phyloP scores from a whole-genome alignment of 2,329 filamentous ascomycete genomes.

The Venturia carpophila region DNA sequence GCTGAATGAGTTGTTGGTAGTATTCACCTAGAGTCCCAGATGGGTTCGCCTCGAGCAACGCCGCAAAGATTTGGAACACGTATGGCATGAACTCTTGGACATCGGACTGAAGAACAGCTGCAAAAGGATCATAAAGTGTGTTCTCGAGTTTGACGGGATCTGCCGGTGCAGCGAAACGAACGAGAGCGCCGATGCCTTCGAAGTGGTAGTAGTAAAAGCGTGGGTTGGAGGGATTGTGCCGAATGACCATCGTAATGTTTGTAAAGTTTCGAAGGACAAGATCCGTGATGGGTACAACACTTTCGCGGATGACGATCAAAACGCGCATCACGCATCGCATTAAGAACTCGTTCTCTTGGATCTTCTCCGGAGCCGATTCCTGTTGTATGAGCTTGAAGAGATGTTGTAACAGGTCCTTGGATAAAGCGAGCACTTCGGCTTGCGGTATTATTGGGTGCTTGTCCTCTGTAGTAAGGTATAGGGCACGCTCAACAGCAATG shows the following conservation, averaged over 20 bases:
- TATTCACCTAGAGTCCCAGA: conserved; percentile 68
- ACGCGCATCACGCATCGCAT: conserved; percentile 99
- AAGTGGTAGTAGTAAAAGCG: conserved; percentile 99
- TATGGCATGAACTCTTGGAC: conserved; percentile 94
- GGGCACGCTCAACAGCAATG: conserved; percentile 87
- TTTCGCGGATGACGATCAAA: conserved; percentile 85
- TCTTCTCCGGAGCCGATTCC: conserved; percentile 75
- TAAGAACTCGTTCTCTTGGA: conserved; percentile 97
- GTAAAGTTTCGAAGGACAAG: conserved; percentile 76
- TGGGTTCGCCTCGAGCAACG: conserved; percentile 79
- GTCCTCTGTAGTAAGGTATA: conserved; percentile 71
- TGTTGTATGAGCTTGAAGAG: conserved; percentile 87
- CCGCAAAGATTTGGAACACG: conserved; percentile 89
- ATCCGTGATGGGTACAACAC: conserved; percentile 64
- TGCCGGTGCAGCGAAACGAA: conserved; percentile 62
- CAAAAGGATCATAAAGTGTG: conserved; percentile 75
- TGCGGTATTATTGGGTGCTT: conserved; percentile 70
- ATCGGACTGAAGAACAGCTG: conserved; percentile 69
- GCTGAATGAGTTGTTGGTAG: conserved; percentile 70
- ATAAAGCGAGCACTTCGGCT: conserved; percentile 67
- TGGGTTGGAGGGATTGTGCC: conserved; percentile 92
- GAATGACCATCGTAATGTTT: conserved; percentile 84
- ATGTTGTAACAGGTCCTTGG: conserved; percentile 80
- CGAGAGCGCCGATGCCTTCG: conserved; percentile 83
- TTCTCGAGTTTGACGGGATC: conserved; percentile 69